These are phyloP conservation scores for Candida maesae DNA, from an alignment of 805 yeast species.

Conservation along the genomic window DNA sequence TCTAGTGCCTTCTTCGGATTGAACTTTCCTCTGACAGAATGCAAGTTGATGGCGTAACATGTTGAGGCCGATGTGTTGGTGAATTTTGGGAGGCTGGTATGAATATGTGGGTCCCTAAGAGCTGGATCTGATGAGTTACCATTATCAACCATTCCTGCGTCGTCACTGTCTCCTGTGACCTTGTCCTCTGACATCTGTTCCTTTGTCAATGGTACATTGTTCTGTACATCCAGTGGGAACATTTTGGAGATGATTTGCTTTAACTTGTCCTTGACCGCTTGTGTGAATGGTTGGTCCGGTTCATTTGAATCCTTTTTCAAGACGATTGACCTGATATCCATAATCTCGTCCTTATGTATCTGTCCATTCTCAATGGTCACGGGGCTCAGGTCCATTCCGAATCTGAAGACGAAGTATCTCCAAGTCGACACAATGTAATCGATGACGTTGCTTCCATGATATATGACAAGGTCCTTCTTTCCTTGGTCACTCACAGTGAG, in stretches of 20 bases:
- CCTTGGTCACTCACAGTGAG: constrained; percentile 81
- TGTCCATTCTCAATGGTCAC: constrained; percentile 23
- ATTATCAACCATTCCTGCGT: background rate
- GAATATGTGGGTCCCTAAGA: constrained; percentile 31
- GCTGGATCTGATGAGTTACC: constrained; percentile 32
- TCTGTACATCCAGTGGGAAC: constrained; percentile 51
- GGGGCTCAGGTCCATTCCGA: constrained; percentile 52
- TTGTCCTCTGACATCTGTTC: constrained; percentile 24
- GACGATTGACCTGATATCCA: constrained; percentile 23
- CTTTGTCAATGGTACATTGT: constrained; percentile 36
- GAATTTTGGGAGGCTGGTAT: constrained; percentile 32
- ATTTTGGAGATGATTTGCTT: constrained; percentile 40
- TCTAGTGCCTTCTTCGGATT: constrained; percentile 57
- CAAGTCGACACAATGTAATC: constrained; percentile 70
- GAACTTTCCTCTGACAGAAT: constrained; percentile 75
- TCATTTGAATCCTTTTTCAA: constrained; percentile 3
- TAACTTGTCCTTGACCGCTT: constrained; percentile 7
- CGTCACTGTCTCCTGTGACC: constrained; percentile 14
- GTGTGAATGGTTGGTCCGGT: constrained; percentile 6
- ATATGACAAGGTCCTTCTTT: constrained; percentile 49
- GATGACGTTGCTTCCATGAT: constrained; percentile 44
- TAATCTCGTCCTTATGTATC: constrained; percentile 31
- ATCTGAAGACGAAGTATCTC: constrained; percentile 83
- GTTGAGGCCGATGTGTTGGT: constrained; percentile 37
- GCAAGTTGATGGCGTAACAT: constrained; percentile 63